Base-by-base conservation (phyloP, 2,329 filamentous ascomycete species). In the Hortaea sp. region DNA sequence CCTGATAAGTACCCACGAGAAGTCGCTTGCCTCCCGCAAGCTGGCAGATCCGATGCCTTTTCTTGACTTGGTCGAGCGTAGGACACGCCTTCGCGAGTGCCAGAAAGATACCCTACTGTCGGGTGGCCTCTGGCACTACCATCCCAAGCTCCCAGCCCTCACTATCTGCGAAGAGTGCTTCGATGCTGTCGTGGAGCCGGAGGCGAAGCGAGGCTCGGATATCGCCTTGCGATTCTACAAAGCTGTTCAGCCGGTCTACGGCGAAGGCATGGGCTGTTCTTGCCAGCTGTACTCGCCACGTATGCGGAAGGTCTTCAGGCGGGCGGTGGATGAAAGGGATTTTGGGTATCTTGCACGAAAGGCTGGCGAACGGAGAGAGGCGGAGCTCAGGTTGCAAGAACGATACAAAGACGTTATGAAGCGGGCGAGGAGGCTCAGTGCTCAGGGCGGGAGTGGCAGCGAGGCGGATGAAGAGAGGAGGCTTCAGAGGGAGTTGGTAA, bases 151-250 rank as follows among this genome's bases (percentile, higher is more conserved):
- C 10, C 85, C 84, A 0, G 78, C 88, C 41, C 79, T 95, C 57
- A 88, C 84, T 1, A 82, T 94, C 4, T 97, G 89, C 65, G 80
- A 85, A 53, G 86, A 90, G 64, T 97, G 89, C 64, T 95, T 85
- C 62, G 78, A 86, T 11, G 81, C 87, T 20, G 77, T 87, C 1
- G 78, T 95, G n/a, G 79, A 77, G 65, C 88, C 88, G 1, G 70
- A 79, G 43, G 66, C 82, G 1, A 69, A 74, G 29, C 69, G 73
- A 3, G 35, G 31, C 28, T 41, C 34, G 10, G 41, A 47, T 6
- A 70, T 89, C 27, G 80, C 84, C 7, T 68, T 75, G 12, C 77
- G 82, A 53, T 85, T 92, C 55, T 79, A 78, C 51, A 73, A 75
- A 46, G 72, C 77, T 10, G 72, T 79, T 27, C 76, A 79, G 52